These are phyloP conservation scores for Coniochaeta sp. DNA, from an alignment of 2,329 filamentous ascomycete species.

Conservation along the genomic window DNA sequence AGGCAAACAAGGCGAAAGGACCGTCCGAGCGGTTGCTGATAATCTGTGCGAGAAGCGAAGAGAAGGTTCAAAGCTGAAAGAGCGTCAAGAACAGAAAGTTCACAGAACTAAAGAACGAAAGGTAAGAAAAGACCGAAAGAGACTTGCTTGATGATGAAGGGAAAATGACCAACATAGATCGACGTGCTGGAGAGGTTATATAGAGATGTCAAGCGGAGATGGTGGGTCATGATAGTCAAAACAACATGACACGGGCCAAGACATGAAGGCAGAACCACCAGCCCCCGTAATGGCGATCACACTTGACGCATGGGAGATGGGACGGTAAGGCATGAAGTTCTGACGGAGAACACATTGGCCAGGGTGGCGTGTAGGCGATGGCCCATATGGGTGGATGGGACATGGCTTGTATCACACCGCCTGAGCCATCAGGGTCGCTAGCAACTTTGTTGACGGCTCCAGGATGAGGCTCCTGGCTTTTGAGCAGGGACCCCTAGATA, in stretches of 20 bases:
- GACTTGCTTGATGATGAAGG: not conserved
- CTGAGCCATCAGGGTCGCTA: not conserved
- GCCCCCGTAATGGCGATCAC: constrained; percentile 3
- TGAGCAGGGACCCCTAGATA: not conserved
- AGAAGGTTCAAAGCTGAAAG: not conserved
- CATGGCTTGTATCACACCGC: not conserved
- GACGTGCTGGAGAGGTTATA: not conserved
- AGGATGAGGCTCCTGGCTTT: not conserved
- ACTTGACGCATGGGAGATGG: constrained; percentile 1
- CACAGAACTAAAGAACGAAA: constrained; percentile 4
- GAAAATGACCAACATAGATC: not conserved
- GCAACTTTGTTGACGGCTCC: not conserved
- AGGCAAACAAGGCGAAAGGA: not conserved
- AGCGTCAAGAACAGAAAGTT: constrained; percentile 3
- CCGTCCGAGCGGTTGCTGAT: constrained; percentile 1
- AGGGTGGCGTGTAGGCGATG: not conserved
- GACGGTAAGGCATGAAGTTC: not conserved
- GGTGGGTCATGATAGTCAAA: not conserved
- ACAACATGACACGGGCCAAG: constrained; percentile 2
- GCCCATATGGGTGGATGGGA: not conserved
- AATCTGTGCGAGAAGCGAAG: constrained; percentile 1
- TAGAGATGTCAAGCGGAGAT: not conserved
- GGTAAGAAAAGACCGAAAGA: not conserved
- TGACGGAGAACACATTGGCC: not conserved
- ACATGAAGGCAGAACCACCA: not conserved